A percentile compares a stretch with the other conserved stretches of the same genome.
phyloP scores from a whole-genome alignment of 1,284 basidiomycete genomes.

The Ceratobasidium sp. region DNA sequence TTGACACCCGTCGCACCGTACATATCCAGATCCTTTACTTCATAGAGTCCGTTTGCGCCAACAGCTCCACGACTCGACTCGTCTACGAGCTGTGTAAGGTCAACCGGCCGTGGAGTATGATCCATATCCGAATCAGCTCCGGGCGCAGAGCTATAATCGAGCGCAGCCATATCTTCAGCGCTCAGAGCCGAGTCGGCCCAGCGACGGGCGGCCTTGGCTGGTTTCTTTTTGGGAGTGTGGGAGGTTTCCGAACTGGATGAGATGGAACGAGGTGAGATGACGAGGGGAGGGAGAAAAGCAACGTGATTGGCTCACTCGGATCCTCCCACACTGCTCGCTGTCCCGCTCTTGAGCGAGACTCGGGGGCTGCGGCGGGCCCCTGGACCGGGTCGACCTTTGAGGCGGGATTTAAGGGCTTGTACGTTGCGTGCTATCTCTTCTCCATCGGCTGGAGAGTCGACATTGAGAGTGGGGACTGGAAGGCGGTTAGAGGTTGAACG shows the following conservation, averaged over 20 bases:
- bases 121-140: constrained; percentile 57
- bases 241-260: constrained; percentile 69
- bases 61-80: constrained; percentile 83
- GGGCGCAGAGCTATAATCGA: constrained; percentile 82
- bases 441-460: constrained; percentile 76
- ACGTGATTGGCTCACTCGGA: constrained; percentile 69
- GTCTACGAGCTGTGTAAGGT: constrained; percentile 78
- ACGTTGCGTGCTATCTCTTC: constrained; percentile 94
- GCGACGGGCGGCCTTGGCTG: constrained; percentile 85
- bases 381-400: constrained; percentile 69
- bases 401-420: constrained; percentile 86
- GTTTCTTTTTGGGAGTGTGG: constrained; percentile 69
- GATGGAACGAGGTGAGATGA: constrained; percentile 48
- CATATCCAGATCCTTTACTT: constrained; percentile 94
- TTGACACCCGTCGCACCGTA: constrained; percentile 54
- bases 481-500: constrained; percentile 46
- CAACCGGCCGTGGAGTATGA: constrained; percentile 61
- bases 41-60: constrained; percentile 88
- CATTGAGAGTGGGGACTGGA: constrained; percentile 67
- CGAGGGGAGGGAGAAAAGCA: constrained; percentile 52
- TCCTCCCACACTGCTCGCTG: constrained; percentile 69
- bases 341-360: constrained; percentile 56
- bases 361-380: constrained; percentile 69
- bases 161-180: constrained; percentile 84
- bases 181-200: constrained; percentile 86